phyloP scores from a whole-genome alignment of 371 early-diverging fungal genomes.

The Apophysomyces variabilis region DNA sequence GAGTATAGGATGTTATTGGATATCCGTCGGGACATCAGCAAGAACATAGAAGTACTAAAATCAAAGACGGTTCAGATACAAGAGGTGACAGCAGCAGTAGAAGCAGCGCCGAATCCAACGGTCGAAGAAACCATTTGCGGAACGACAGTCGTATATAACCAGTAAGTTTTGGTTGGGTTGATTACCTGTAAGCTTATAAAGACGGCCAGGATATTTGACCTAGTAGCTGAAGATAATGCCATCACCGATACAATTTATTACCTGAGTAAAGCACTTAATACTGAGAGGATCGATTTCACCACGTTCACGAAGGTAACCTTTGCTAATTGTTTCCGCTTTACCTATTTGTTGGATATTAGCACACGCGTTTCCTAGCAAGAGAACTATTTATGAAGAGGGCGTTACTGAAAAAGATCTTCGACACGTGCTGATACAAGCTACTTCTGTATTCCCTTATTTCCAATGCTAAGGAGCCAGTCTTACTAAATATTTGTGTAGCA shows the following conservation, averaged over 20 bases:
- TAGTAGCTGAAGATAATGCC: constrained; percentile 89
- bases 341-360: constrained; percentile 37
- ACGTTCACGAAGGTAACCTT: constrained; percentile 71
- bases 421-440: constrained; percentile 23
- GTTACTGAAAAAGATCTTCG: constrained; percentile 70
- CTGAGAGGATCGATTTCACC: constrained; percentile 66
- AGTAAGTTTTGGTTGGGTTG: constrained; percentile 78
- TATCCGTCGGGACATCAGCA: constrained; percentile 55
- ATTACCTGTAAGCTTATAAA: neutral
- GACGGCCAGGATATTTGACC: constrained; percentile 69
- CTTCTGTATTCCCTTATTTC: too few species aligned
- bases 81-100: constrained; percentile 51
- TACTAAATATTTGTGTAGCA: too few species aligned
- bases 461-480: too few species aligned
- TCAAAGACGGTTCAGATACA: constrained; percentile 59
- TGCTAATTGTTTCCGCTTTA: neutral
- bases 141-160: constrained; percentile 76
- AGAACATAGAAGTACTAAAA: constrained; percentile 68
- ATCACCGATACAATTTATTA: constrained; percentile 88
- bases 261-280: constrained; percentile 77
- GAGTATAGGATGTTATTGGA: constrained; percentile 58
- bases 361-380: constrained; percentile 76
- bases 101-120: constrained; percentile 64
- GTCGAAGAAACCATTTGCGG: constrained; percentile 73
- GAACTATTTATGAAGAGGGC: constrained; percentile 91